A percentile compares a stretch with the other conserved stretches of the same genome.
These are phyloP conservation scores for Rhexocercosporidium sp. DNA, from an alignment of 2,329 filamentous ascomycete genomes.

Conservation along the genomic window DNA sequence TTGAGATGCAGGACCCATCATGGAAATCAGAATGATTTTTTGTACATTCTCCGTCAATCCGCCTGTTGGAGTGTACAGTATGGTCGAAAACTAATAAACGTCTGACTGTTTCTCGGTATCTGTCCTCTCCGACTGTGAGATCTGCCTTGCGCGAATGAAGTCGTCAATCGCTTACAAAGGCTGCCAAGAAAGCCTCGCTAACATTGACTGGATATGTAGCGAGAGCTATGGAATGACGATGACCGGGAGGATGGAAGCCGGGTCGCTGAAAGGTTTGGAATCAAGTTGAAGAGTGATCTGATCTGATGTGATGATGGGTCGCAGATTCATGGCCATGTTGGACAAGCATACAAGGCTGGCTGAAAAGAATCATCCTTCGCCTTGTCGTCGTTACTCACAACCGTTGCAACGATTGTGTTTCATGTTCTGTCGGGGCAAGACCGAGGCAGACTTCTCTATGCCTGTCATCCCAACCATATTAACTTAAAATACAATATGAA, in stretches of 20 bases:
- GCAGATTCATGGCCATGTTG: not conserved
- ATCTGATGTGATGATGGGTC: not conserved
- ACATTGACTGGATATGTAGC: not conserved
- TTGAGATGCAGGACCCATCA: too few relatives aligned
- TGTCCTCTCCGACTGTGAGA: not conserved
- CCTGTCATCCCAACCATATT: not conserved
- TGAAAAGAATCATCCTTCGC: not conserved
- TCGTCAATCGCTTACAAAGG: slow-evolving; percentile 6
- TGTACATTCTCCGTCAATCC: not conserved
- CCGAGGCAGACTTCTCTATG: not conserved
- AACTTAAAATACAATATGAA: not conserved
- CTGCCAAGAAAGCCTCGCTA: not conserved
- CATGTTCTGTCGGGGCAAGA: not conserved
- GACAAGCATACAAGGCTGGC: not conserved
- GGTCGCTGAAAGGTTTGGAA: not conserved
- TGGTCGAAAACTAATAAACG: not conserved
- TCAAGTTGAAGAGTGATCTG: not conserved
- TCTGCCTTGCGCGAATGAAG: slow-evolving; percentile 7
- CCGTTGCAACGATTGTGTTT: not conserved
- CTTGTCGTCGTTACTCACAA: not conserved
- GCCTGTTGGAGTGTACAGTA: not conserved
- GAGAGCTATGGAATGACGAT: not conserved
- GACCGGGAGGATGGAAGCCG: slow-evolving; percentile 11
- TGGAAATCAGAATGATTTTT: not conserved
- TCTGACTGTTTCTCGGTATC: not conserved